These are phyloP conservation scores for Oryza meridionalis DNA, from an alignment of 176 grass and related monocot genomes.

Conservation along the genomic window DNA sequence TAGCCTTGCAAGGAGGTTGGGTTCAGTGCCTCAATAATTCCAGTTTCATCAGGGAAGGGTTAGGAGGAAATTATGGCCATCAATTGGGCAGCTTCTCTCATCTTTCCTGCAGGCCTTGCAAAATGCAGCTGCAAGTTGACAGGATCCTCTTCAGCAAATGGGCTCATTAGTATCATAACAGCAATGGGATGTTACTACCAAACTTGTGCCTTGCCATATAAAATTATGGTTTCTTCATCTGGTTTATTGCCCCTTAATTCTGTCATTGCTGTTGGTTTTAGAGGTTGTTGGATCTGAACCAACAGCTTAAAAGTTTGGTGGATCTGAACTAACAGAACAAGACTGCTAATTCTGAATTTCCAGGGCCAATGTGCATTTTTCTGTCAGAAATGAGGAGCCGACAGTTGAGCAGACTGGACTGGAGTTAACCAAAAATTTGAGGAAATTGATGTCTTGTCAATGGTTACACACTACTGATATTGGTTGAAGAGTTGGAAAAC, in stretches of 20 bases:
- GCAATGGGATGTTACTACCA: neutral
- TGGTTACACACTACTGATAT: neutral
- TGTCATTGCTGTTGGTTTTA: slow-evolving; percentile 17
- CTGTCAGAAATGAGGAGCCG: slow-evolving; percentile 2
- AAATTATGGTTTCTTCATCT: neutral
- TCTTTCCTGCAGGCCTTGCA: neutral
- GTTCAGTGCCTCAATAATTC: slow-evolving; percentile 30
- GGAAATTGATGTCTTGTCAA: neutral
- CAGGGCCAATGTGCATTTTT: neutral
- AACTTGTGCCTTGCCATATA: neutral
- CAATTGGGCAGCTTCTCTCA: neutral
- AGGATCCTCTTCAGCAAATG: neutral
- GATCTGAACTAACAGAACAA: neutral
- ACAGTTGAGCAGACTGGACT: too few species aligned
- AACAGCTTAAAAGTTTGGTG: slow-evolving; percentile 31
- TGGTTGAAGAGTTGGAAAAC: slow-evolving; percentile 22
- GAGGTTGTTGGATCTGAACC: slow-evolving; percentile 53
- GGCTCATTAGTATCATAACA: slow-evolving; percentile 6
- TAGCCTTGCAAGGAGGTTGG: neutral
- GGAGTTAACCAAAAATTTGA: neutral
- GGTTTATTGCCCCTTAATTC: slow-evolving; percentile 19
- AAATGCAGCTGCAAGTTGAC: neutral
- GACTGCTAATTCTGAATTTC: neutral
- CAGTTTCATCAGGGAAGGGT: slow-evolving; percentile 12
- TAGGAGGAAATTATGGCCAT: neutral